Evolutionary conservation across 2,329 filamentous ascomycete species (phyloP), one percentile per base, ranked within the genome.

Genomic region (Exophiala alcalophila): DNA sequence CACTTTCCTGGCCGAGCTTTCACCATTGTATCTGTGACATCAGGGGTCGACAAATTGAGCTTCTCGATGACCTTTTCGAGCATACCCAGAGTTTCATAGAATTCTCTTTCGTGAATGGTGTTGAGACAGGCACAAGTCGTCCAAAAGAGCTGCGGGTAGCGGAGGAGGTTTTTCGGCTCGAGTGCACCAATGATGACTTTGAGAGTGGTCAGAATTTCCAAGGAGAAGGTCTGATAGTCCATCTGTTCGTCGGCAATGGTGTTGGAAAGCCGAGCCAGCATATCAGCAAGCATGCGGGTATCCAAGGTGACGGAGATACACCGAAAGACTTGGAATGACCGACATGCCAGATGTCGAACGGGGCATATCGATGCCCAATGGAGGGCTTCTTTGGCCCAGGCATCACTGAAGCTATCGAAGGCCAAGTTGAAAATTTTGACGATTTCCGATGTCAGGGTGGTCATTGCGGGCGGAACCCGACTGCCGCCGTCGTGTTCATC

Each of bases 111-210:
- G 53, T 97, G 94, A 59, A 97, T 94, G 0, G 92, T 97, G 59
- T 97, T 90, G 14, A 98, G 70, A 61, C 92, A 98, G 8, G 92
- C 92, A 58, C 90, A 96, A 0, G 87, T 95, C 0, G 91, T 94
- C 94, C 94, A 98, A 65, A 98, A 97, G 1, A 98, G 72, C 59
- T 97, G 91, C 2, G 92, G 92, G 53, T 95, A 96, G n/a, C 82
- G 81, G 33, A 94, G 67, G 2, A 98, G 73, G 60, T 90, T 84
- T 25, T 84, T 78, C 0, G 84, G 75, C 14, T 90, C 83, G 19
- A 97, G 70, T 41, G 91, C 92, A 53, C 81, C 78, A 44, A 98
- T 94, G 30, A 98, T 84, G 0, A 89, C 89, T 60, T 94, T 90
- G 37, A 98, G 65, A 0, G 94, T 98, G 0, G 90, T 96, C 39